Base-by-base conservation (phyloP, 768 basidiomycete genomes). In the Xerocomus brunneocitrinus region DNA sequence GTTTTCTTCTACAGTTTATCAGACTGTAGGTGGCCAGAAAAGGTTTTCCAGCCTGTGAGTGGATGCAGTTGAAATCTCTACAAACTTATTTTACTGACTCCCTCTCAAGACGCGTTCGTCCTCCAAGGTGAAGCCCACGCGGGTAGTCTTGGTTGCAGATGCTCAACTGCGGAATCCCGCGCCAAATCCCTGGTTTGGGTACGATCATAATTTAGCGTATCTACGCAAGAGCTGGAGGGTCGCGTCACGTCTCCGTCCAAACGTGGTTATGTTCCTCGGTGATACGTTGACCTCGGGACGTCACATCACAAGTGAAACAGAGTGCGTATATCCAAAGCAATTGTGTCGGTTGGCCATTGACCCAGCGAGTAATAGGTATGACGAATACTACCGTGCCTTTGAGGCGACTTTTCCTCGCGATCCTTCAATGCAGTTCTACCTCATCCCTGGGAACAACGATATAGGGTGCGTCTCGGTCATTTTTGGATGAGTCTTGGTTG, bases 391-490 rank as follows among this genome's bases (percentile, higher is more conserved):
- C 19, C 68, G 71, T 32, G 77, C 81, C 49, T 91, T 91, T 72
- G 77, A 81, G 60, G 70, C 73, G 4, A 82, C 84, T 30, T 90
- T 90, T 62, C 65, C 73, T 16, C 59, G 73, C 1, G 66, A 77
- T 19, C 52, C 71, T 13, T 69, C 70, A 3, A 66, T 73, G 14
- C 63, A 73, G 0, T 73, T 76, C 49, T 78, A 83, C 69, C 83
- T 80, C 61, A 74, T 90, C 39, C 84, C 87, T 7, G 91, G 91
- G n/a, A 93, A 93, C 59, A 85, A 84, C 58, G 91, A 93, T 59
- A 77, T 93, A 42, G 83, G 83, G 79, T 85, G 44, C 24, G 79
- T 69, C 42, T 45, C 24, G 1, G 45, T 48, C n/a, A 28, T 24
- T 47, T 43, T 38, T 32, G 8, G 16, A 48, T 12, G 34, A 31